These are phyloP conservation scores for Coemansia sp. DNA, from an alignment of 192 early-diverging fungal genomes.

Conservation along the genomic window DNA sequence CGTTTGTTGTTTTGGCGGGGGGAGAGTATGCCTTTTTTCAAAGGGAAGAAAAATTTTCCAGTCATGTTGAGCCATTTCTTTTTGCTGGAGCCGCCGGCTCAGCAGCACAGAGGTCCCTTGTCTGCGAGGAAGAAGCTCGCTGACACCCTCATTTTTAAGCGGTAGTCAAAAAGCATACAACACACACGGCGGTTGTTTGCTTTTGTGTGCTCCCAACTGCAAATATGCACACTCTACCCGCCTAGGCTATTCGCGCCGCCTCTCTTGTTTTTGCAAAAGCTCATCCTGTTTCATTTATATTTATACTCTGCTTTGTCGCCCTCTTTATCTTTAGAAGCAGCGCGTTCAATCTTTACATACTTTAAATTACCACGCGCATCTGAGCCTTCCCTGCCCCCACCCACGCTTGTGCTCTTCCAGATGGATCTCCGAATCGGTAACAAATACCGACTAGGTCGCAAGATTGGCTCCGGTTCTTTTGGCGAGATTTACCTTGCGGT, in stretches of 20 bases:
- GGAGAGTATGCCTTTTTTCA: no score
- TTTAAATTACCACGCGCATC: constrained; percentile 9
- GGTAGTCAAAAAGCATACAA: not conserved
- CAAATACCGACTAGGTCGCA: constrained; percentile 91
- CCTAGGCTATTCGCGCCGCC: no score
- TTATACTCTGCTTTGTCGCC: not conserved
- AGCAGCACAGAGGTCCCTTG: not conserved
- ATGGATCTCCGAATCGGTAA: constrained; percentile 88
- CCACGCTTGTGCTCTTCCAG: constrained; percentile 4
- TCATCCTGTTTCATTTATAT: constrained; percentile 8
- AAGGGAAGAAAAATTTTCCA: not conserved
- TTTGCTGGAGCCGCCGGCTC: not conserved
- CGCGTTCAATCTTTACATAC: no score
- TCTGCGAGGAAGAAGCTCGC: not conserved
- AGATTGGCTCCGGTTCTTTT: constrained; percentile 97
- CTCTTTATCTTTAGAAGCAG: constrained; percentile 12
- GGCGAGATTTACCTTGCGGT: constrained; percentile 96
- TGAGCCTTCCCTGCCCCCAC: constrained; percentile 3
- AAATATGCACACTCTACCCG: not conserved
- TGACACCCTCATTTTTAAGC: not conserved
- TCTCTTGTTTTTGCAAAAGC: constrained; percentile 7
- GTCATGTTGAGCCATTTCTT: not conserved
- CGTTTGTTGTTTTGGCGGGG: not conserved
- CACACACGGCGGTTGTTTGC: constrained; percentile 2
- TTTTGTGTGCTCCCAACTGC: not conserved